Conservation (phyloP, 176 grass and related monocot genomes). For the Bothriochloa decipiens region DNA sequence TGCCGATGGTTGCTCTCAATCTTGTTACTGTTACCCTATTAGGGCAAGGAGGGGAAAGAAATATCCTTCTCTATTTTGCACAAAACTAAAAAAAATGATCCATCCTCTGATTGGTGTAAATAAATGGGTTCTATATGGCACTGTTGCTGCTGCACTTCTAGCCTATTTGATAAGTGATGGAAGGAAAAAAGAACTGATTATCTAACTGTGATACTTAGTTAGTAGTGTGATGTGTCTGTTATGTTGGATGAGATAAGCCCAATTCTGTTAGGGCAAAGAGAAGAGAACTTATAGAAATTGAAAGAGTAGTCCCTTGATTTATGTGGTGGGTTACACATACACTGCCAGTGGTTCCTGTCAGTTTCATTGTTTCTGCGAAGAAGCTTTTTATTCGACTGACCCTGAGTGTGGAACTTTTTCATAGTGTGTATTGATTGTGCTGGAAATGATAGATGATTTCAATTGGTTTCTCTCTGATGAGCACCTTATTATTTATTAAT, state of each 20-base stretch:
- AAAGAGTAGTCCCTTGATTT: background rate
- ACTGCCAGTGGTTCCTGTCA: background rate
- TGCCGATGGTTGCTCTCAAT: too few species aligned
- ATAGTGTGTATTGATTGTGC: background rate
- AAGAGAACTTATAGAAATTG: too few species aligned
- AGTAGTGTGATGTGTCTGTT: background rate
- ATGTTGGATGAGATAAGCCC: background rate
- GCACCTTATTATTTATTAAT: background rate
- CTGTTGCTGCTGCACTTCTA: background rate
- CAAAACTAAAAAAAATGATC: background rate
- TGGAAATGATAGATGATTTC: background rate
- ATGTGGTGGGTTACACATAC: background rate
- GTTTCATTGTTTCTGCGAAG: background rate
- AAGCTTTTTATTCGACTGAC: background rate
- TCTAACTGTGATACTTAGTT: background rate
- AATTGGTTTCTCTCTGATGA: background rate
- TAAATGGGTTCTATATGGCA: background rate
- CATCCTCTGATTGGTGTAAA: constrained; percentile 7
- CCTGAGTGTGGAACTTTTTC: background rate
- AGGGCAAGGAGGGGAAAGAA: background rate
- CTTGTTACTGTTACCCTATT: background rate
- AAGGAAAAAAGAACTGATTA: background rate
- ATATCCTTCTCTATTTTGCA: too few species aligned
- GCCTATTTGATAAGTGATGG: background rate
- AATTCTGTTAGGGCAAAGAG: too few species aligned